Percentiles rank a stretch among this genome's conserved stretches.
These are phyloP conservation scores for Cerioporus squamosus DNA, from an alignment of 1,284 basidiomycete species.

Conservation along the genomic window DNA sequence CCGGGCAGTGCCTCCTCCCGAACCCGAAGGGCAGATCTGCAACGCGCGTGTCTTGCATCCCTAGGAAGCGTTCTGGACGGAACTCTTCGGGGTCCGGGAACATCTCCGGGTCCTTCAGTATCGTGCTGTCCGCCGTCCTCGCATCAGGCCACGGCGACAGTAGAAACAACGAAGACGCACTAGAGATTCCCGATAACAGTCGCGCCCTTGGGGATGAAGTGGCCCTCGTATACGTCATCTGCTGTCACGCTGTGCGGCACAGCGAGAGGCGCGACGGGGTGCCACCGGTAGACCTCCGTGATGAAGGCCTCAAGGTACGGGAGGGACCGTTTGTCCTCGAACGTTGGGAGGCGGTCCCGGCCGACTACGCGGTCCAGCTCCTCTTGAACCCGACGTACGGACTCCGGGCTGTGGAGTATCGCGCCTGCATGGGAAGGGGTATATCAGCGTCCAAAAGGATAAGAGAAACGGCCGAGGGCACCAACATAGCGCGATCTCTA, in stretches of 20 bases:
- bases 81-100: conserved; percentile 42
- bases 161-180: neutral
- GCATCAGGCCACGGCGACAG: too few relatives aligned
- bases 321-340: conserved; percentile 28
- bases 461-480: neutral
- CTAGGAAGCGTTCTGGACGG: conserved; percentile 45
- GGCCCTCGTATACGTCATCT: neutral
- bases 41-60: conserved; percentile 3
- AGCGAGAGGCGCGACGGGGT: conserved; percentile 5
- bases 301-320: conserved; percentile 27
- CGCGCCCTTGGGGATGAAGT: conserved; percentile 11
- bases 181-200: conserved; percentile 14
- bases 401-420: conserved; percentile 42
- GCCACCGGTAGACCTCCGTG: conserved; percentile 10
- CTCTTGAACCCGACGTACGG: conserved; percentile 35
- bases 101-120: conserved; percentile 44
- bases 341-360: conserved; percentile 29
- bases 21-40: conserved; percentile 29
- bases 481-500: neutral
- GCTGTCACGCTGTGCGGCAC: neutral
- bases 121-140: conserved; percentile 36
- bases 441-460: neutral
- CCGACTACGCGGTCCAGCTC: conserved; percentile 39
- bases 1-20: conserved; percentile 21
- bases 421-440: conserved; percentile 34